These are phyloP conservation scores for Pueraria montana DNA, from an alignment of 306 rosid genomes.

Conservation along the genomic window DNA sequence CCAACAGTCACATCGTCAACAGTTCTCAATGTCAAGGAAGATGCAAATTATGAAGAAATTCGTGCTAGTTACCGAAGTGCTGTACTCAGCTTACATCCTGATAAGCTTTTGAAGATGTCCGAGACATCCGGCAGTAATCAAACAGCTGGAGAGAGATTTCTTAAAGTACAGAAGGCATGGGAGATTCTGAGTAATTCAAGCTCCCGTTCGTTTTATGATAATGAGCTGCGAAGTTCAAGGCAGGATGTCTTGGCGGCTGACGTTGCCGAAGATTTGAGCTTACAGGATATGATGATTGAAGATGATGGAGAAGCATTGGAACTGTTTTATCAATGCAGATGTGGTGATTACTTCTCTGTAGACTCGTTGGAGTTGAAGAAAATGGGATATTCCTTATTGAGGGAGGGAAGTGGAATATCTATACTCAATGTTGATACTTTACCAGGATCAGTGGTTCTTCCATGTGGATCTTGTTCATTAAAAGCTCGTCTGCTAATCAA, in stretches of 20 bases:
- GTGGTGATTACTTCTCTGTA: conserved; percentile 83
- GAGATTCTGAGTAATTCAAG: conserved; percentile 71
- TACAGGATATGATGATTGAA: conserved; percentile 73
- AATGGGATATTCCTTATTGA: conserved; percentile 75
- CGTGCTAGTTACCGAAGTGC: conserved; percentile 79
- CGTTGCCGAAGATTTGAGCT: conserved; percentile 74
- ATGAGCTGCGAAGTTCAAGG: conserved; percentile 64
- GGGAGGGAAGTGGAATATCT: conserved; percentile 61
- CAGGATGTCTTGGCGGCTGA: conserved; percentile 69
- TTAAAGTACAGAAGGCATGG: conserved; percentile 94
- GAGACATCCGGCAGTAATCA: conserved; percentile 49
- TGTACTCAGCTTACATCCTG: conserved; percentile 84
- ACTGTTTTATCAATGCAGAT: conserved; percentile 78
- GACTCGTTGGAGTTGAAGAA: conserved; percentile 76
- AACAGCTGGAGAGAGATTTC: conserved; percentile 63
- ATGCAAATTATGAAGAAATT: conserved; percentile 79
- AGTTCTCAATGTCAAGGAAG: conserved; percentile 73
- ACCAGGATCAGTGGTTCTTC: conserved; percentile 79
- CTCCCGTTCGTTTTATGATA: conserved; percentile 71
- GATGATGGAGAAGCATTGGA: conserved; percentile 67
- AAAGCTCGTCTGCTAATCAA: conserved; percentile 70
- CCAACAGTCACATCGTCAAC: no score
- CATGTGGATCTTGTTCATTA: conserved; percentile 93
- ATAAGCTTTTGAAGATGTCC: conserved; percentile 60
- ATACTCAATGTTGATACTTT: conserved; percentile 56